phyloP scores from a whole-genome alignment of 2,329 filamentous ascomycete genomes.

The Aspergillus phoenicis region DNA sequence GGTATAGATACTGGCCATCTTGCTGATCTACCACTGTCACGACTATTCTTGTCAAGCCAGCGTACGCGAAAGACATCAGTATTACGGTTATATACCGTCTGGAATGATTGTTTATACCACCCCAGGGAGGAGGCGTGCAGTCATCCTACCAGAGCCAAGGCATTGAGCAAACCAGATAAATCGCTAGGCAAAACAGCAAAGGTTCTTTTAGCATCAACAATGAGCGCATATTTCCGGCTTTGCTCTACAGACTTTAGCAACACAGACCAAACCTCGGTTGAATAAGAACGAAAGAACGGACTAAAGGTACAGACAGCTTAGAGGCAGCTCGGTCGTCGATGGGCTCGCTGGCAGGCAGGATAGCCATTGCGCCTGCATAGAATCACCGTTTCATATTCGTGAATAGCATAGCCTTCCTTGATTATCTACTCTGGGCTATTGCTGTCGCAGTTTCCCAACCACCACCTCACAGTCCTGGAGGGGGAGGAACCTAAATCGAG shows the following conservation, averaged over 20 bases:
- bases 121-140: not conserved
- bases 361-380: conserved; percentile 1
- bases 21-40: not conserved
- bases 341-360: conserved; percentile 1
- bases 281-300: not conserved
- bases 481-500: conserved; percentile 21
- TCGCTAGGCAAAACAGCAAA: not conserved
- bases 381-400: not conserved
- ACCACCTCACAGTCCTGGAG: conserved; percentile 22
- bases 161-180: not conserved
- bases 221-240: conserved; percentile 2
- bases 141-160: not conserved
- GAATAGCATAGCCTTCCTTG: not conserved
- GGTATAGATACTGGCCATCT: not conserved
- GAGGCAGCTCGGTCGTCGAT: not conserved
- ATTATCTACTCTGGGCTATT: not conserved
- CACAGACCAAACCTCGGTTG: not conserved
- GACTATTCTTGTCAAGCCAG: not conserved
- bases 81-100: not conserved
- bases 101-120: not conserved
- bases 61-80: not conserved
- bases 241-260: conserved; percentile 8
- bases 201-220: not conserved
- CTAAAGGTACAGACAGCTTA: conserved; percentile 10
- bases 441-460: not conserved